These are phyloP conservation scores for Nemania diffusa DNA, from an alignment of 2,329 filamentous ascomycete species.

Conservation along the genomic window DNA sequence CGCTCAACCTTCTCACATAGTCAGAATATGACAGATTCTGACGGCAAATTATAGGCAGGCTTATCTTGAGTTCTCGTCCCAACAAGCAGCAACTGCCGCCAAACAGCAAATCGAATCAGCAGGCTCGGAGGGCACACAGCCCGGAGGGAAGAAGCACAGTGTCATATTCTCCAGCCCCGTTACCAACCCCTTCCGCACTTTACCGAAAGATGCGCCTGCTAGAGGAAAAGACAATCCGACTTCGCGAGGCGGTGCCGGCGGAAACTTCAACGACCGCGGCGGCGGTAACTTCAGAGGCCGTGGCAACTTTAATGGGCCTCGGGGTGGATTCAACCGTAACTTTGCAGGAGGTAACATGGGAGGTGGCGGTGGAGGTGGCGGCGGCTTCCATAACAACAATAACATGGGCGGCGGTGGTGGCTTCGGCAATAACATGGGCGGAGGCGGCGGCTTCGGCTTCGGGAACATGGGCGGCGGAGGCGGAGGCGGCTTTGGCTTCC, in stretches of 20 bases:
- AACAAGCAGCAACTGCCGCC: conserved; percentile 84
- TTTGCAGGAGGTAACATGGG: conserved; percentile 46
- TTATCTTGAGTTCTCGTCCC: conserved; percentile 85
- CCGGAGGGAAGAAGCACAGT: conserved; percentile 74
- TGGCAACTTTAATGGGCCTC: conserved; percentile 47
- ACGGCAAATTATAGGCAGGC: conserved; percentile 66
- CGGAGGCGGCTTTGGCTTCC: conserved; percentile 47
- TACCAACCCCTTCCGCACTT: conserved; percentile 87
- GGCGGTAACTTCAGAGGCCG: conserved; percentile 48
- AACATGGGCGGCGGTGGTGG: conserved; percentile 45
- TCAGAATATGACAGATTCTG: conserved; percentile 9
- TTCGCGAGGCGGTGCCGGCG: conserved; percentile 63
- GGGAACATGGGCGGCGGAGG: conserved; percentile 46
- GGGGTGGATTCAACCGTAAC: conserved; percentile 49
- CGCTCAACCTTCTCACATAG: conserved; percentile 45
- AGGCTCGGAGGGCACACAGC: conserved; percentile 61
- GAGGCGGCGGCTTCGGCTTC: conserved; percentile 47
- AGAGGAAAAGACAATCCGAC: conserved; percentile 69
- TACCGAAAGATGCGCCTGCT: conserved; percentile 86
- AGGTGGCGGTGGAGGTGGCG: conserved; percentile 41
- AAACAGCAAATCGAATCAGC: conserved; percentile 81
- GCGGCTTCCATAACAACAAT: conserved; percentile 47
- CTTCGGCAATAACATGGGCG: conserved; percentile 46
- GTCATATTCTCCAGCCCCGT: conserved; percentile 80
- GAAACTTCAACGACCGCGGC: conserved; percentile 59